Evolutionary conservation across 1,284 basidiomycete species (phyloP), one percentile per base, ranked within the genome.

Genomic region (Leccinum pallidistipes): DNA sequence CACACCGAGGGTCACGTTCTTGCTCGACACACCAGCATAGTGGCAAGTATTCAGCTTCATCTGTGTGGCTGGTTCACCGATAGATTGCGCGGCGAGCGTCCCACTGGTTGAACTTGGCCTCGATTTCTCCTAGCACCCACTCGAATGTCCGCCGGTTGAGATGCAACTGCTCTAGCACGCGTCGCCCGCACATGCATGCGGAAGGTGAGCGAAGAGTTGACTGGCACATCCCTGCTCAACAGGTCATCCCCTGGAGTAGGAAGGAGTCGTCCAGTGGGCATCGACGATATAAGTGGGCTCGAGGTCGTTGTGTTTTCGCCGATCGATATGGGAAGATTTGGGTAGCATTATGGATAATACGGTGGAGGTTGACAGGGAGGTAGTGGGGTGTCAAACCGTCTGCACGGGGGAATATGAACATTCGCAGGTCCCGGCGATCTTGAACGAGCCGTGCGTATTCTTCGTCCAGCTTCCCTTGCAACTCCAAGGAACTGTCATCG

Each of bases 41-140:
- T 98, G 96, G 91, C 98, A 98, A 0, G 95, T 98, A 76, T 98
- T 93, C 61, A 98, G 78, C 10, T 95, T 98, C 96, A 98, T 98
- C 80, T 98, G 96, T 2, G 97, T 99, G 3, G 97, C 97, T 0
- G 97, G 97, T 82, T 99, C 97, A 78, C 97, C 97, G 67, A 99
- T 99, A 5, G 95, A 98, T 78, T 99, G 97, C 0, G 97, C 97
- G 40, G 97, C 92, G 14, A 99, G 85, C 0, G 95, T 98, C 54
- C 97, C 97, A 69, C 97, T 89, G 88, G 72, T 97, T 96, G 82
- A 97, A 97, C 75, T 95, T 94, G 38, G 92, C 84, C 76, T 98
- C 95, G 55, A 98, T 87, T 77, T 99, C 97, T 67, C 97, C 97
- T 61, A 98, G 72, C 3, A 98, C 93, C 96, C 96, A 99, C 71